Percentiles rank a stretch among this genome's conserved stretches.
Evolutionary conservation across 306 rosid genomes (phyloP).

Genomic region (Ormosia semicastrata): DNA sequence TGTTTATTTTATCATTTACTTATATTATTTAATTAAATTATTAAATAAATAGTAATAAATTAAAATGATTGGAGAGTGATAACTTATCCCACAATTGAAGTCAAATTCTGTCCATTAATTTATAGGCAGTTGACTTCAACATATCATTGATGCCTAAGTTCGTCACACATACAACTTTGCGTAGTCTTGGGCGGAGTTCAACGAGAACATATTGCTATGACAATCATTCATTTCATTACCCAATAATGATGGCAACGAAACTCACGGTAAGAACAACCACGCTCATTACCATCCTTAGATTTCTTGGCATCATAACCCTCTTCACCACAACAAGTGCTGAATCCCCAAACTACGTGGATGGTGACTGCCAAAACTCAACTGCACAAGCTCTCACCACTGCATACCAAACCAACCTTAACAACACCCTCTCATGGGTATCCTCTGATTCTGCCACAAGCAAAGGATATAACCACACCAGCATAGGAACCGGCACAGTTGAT

Average conservation of each 20-base stretch:
- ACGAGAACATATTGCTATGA: neutral
- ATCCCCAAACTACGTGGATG: slow-evolving; percentile 25
- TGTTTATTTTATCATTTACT: too few species aligned
- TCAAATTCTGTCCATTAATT: too few species aligned
- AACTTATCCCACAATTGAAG: too few species aligned
- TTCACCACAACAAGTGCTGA: slow-evolving; percentile 18
- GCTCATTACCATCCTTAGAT: neutral
- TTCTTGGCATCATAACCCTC: slow-evolving; percentile 3
- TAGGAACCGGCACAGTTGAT: slow-evolving; percentile 1
- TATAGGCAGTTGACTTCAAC: too few species aligned
- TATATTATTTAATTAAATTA: too few species aligned
- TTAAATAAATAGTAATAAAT: too few species aligned
- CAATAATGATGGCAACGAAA: neutral
- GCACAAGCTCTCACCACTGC: slow-evolving; percentile 4
- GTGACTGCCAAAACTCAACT: slow-evolving; percentile 27
- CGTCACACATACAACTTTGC: too few species aligned
- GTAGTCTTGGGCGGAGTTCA: neutral
- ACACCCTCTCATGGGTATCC: slow-evolving; percentile 3
- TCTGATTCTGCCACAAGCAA: slow-evolving; percentile 21
- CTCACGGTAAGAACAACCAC: neutral
- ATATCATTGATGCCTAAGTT: too few species aligned
- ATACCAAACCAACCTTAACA: slow-evolving; percentile 33
- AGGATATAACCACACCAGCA: slow-evolving; percentile 22
- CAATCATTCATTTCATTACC: neutral
- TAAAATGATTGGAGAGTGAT: too few species aligned